Evolutionary conservation across 257 asterid species (phyloP), one percentile per base, ranked within the genome.

Genomic region (Salvia rosmarinus): DNA sequence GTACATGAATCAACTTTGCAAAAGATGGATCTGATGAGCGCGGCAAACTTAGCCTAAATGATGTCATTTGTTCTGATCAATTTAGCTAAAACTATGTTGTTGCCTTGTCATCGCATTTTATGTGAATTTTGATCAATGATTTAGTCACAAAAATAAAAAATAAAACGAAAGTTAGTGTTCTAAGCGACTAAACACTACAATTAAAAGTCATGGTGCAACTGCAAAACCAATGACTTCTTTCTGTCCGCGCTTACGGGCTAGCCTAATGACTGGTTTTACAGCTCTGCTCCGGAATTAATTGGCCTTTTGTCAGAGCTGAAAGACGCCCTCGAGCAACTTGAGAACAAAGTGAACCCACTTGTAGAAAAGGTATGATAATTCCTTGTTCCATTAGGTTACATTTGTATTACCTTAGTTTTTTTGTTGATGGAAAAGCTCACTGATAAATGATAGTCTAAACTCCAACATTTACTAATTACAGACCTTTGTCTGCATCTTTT

Each of bases 271-370:
- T 85, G 67, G 65, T 82, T 79, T 62, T 76, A 75, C 89, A 94
- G 99, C 84, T 89, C 96, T 74, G 96, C 96, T 59, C 99, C 99
- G 5, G 97, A 91, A 81, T 74, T 94, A 74, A 81, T 94, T 82
- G 97, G 96, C 69, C 87, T 89, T 75, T 79, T 94, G 73, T 80
- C 97, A 13, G 97, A 89, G 85, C 90, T 94, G 67, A 84, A 88
- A 70, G 94, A 85, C 65, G 80, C 97, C 54, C 81, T 81, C 56
- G 87, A 85, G 74, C 81, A 89, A 72, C 97, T 89, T 70, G 95
- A 94, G 76, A 83, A 81, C 82, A 88, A 84, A 78, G 96, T 94
- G 81, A 85, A 82, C 79, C 99, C 96, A 52, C 84, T 89, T 13
- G 79, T 89, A 12, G 79, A 78, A 68, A 88, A 86, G 96, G 98